phyloP scores from a whole-genome alignment of 257 asterid genomes.

The Coffea canephora region DNA sequence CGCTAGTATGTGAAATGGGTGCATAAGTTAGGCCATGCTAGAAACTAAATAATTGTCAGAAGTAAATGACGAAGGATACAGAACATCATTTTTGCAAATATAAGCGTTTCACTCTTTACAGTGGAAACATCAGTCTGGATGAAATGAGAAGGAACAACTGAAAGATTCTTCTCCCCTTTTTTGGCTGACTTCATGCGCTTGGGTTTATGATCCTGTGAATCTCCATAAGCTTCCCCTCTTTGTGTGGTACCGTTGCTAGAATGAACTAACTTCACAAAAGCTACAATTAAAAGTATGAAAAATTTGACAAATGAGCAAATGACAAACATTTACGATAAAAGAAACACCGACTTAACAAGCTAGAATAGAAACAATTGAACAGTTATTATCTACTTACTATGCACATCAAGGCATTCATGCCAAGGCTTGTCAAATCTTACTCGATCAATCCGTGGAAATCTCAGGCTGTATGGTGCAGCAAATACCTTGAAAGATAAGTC shows the following conservation, averaged over 20 bases:
- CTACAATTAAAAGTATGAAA: constrained; percentile 39
- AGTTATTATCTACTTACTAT: constrained; percentile 51
- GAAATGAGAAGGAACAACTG: constrained; percentile 88
- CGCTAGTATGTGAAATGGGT: not conserved
- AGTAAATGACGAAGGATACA: constrained; percentile 62
- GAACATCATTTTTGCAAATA: constrained; percentile 62
- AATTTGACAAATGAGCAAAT: not conserved
- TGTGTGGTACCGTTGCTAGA: constrained; percentile 92
- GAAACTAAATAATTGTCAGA: not conserved
- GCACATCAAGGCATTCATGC: constrained; percentile 97
- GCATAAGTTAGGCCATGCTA: not conserved
- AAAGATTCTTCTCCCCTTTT: constrained; percentile 52
- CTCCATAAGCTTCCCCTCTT: constrained; percentile 37
- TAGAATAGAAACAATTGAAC: constrained; percentile 17
- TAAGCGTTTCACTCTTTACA: constrained; percentile 75
- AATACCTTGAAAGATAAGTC: constrained; percentile 55
- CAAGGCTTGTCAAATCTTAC: constrained; percentile 96
- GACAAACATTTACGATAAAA: no score
- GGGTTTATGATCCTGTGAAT: constrained; percentile 49
- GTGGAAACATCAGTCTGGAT: constrained; percentile 81
- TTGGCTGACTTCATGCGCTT: constrained; percentile 45
- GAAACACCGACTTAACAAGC: constrained; percentile 1
- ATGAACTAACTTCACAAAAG: constrained; percentile 87
- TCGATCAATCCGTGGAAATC: constrained; percentile 96
- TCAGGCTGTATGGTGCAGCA: constrained; percentile 96